Evolutionary conservation across 2,329 filamentous ascomycete genomes (phyloP), one percentile per base, ranked within the genome.

Genomic region (Trichoderma sp.): DNA sequence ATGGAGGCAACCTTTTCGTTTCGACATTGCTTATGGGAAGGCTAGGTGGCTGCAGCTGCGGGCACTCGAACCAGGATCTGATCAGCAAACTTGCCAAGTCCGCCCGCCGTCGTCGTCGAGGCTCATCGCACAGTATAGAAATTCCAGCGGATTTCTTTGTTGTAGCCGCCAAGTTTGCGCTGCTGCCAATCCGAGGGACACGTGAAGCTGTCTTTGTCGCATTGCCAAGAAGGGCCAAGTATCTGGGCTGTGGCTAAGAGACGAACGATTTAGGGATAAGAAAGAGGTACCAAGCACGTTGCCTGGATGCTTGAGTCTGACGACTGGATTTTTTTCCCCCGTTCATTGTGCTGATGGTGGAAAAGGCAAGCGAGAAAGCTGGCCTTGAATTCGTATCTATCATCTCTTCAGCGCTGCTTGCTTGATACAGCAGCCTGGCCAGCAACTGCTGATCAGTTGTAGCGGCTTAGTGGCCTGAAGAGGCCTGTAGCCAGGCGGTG

Each of bases 151-250:
- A 2, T 5, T 21, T 16, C 21, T 49, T 49, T 49, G n/a, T 24
- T 21, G 47, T 21, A 24, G 47, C 47, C 47, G 43, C 43, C 40
- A 14, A 13, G 21, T 59, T 40, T 43, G 35, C 27, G 21, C n/a
- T 29, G 24, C 35, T 33, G 35, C 64, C 64, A 67, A 67, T 67
- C 64, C 53, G 24, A 21, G 43, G 52, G 58, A 27, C 65, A 68
- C 65, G 65, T 68, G 65, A 43, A 61, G 40, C 16, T 31, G 49
- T 35, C 43, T 21, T 53, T 37, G 21, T 43, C 7, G 64, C 40
- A 37, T 68, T 27, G 57, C 64, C 40, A 52, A 59, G 40, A 59
- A 65, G 40, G 10, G 40, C 56, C 56, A 68, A 68, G 65, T 49
- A 37, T 52, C 33, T 49, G 35, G 40, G n/a, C 27, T 13, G 19